phyloP scores from a whole-genome alignment of 495 filamentous ascomycete species.

The Penicillium paradoxum region DNA sequence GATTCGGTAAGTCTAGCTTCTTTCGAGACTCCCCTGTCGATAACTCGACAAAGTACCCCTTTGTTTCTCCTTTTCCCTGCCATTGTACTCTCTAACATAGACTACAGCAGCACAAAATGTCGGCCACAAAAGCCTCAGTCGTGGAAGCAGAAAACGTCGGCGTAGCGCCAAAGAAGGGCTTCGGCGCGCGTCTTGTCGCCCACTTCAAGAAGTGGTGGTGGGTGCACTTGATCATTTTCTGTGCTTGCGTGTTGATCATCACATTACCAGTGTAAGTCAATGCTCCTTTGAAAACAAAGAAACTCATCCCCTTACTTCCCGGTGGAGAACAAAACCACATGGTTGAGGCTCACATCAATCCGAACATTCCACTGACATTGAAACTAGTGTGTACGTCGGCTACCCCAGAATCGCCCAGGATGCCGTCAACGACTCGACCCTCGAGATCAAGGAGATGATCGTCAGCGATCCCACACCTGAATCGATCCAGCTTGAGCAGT shows the following conservation, averaged over 20 bases:
- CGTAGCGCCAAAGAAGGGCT: conserved; percentile 24
- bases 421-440: conserved; percentile 59
- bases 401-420: conserved; percentile 68
- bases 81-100: background rate
- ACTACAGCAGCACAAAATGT: conserved; percentile 21
- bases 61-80: background rate
- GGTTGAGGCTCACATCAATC: too few species aligned
- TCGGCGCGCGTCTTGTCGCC: conserved; percentile 32
- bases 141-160: conserved; percentile 12
- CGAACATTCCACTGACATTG: background rate
- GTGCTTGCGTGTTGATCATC: conserved; percentile 54
- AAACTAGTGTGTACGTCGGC: conserved; percentile 60
- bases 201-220: conserved; percentile 66
- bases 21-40: background rate
- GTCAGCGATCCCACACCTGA: conserved; percentile 55
- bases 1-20: background rate
- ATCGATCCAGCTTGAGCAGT: conserved; percentile 52
- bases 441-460: conserved; percentile 53
- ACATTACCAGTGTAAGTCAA: conserved; percentile 66
- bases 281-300: too few species aligned
- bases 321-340: too few species aligned
- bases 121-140: conserved; percentile 23
- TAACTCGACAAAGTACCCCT: background rate
- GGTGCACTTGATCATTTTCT: conserved; percentile 58
- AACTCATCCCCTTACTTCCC: too few species aligned